A percentile compares a stretch with the other conserved stretches of the same genome.
These are phyloP conservation scores for Moniliophthora roreri DNA, from an alignment of 1,284 basidiomycete species.

Conservation along the genomic window DNA sequence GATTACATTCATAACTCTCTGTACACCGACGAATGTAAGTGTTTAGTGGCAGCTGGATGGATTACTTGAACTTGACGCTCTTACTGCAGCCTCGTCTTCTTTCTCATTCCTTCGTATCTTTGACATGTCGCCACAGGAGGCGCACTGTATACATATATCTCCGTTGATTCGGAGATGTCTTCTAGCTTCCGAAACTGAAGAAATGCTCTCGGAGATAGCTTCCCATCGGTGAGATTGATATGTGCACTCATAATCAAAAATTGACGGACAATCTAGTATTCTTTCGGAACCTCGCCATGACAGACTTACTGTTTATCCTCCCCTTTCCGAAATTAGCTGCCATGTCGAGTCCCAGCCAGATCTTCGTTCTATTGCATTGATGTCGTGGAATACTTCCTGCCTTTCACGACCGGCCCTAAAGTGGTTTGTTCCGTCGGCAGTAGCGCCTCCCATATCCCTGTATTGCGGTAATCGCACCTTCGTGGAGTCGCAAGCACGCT, in stretches of 20 bases:
- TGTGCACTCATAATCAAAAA: background rate
- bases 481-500: slow-evolving; percentile 66
- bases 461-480: slow-evolving; percentile 81
- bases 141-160: slow-evolving; percentile 57
- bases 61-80: too few species aligned
- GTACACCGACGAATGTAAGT: slow-evolving; percentile 61
- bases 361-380: slow-evolving; percentile 61
- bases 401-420: slow-evolving; percentile 78
- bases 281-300: slow-evolving; percentile 5
- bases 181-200: slow-evolving; percentile 47
- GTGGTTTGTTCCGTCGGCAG: slow-evolving; percentile 80
- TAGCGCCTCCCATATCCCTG: slow-evolving; percentile 83
- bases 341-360: slow-evolving; percentile 47
- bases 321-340: slow-evolving; percentile 36
- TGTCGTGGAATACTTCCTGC: slow-evolving; percentile 73
- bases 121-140: slow-evolving; percentile 62
- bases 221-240: slow-evolving; percentile 47
- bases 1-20: slow-evolving; percentile 80
- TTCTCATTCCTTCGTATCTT: slow-evolving; percentile 83
- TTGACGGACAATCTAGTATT: too few species aligned
- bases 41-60: too few species aligned
- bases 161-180: slow-evolving; percentile 58
- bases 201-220: slow-evolving; percentile 37
- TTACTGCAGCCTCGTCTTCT: slow-evolving; percentile 37
- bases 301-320: slow-evolving; percentile 17